Evolutionary conservation across 2,329 filamentous ascomycete species (phyloP), one percentile per base, ranked within the genome.

Genomic region (Lasiodiplodia citricola): DNA sequence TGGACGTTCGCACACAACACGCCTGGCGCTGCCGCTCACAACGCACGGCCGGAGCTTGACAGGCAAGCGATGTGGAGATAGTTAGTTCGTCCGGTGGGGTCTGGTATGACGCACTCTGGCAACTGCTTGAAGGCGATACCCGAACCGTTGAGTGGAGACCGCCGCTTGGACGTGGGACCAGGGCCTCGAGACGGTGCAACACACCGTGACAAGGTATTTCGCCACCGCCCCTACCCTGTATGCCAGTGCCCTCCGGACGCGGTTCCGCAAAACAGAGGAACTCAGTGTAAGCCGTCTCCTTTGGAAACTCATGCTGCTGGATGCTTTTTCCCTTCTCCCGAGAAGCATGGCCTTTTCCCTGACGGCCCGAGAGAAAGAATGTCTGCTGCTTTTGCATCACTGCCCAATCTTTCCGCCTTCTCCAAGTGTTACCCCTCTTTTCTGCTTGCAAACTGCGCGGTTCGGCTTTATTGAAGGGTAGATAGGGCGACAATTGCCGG

Each of bases 121-220:
- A 25, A 23, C 35, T 37, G 56, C 56, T 16, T 21, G 13, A 41
- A 58, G 56, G 23, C 56, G 56, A 47, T 60, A 60, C 57, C 57
- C 57, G 57, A 60, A 60, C 21, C 6, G 57, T 60, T 25, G 23
- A 47, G 57, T 60, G 57, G 57, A 60, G 57, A 60, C 37, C 37
- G 11, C 38, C 57, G 38, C 38, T 47, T 31, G 51, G 38, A 44
- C 18, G 38, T 47, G 57, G 57, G 38, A 60, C 25, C 41, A 18
- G 25, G 16, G 38, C 57, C 57, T 47, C 57, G 57, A 60, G 57
- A 60, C 57, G 57, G 57, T 60, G 57, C 21, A 54, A 54, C 44
- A 21, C 44, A 47, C 44, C 44, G n/a, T 54, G 51, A 14, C 6
- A 54, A 25, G 23, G 51, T 13, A 18, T 13, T 28, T 54, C 14